Conservation (phyloP, 2,329 filamentous ascomycete genomes). For the Colletotrichum liriopes region DNA sequence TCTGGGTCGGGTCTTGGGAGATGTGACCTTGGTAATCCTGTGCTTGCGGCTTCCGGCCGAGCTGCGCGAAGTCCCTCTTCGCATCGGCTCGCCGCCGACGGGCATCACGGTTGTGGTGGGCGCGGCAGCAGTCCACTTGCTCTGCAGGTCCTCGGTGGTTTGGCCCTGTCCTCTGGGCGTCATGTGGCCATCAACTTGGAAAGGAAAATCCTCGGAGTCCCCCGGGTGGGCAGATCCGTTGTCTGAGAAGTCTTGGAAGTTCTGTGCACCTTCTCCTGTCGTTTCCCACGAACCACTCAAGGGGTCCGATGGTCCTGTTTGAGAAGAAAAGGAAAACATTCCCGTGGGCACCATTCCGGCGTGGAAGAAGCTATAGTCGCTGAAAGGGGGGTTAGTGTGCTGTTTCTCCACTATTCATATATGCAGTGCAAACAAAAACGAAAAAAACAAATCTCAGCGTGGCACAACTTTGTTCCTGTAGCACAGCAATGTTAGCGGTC, state of each 20-base stretch:
- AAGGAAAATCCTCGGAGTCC: conserved; percentile 70
- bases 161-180: conserved; percentile 68
- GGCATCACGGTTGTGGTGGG: conserved; percentile 50
- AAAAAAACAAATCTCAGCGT: conserved; percentile 54
- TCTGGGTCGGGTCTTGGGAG: conserved; percentile 60
- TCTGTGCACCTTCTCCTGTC: conserved; percentile 73
- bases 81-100: conserved; percentile 59
- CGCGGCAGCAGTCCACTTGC: conserved; percentile 64
- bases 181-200: conserved; percentile 64
- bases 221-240: conserved; percentile 65
- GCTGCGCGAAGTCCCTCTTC: conserved; percentile 60
- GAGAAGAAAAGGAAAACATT: conserved; percentile 73
- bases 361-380: conserved; percentile 71
- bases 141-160: conserved; percentile 62
- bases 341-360: conserved; percentile 66
- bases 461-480: conserved; percentile 73
- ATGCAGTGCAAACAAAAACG: conserved; percentile 49
- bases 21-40: conserved; percentile 59
- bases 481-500: conserved; percentile 53
- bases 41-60: conserved; percentile 63
- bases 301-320: conserved; percentile 73
- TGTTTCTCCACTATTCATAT: conserved; percentile 61
- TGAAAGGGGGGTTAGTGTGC: conserved; percentile 70
- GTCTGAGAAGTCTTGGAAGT: conserved; percentile 69
- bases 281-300: conserved; percentile 70